phyloP scores from a whole-genome alignment of 164 flowering plant genomes.

The Nymphaea colorata region DNA sequence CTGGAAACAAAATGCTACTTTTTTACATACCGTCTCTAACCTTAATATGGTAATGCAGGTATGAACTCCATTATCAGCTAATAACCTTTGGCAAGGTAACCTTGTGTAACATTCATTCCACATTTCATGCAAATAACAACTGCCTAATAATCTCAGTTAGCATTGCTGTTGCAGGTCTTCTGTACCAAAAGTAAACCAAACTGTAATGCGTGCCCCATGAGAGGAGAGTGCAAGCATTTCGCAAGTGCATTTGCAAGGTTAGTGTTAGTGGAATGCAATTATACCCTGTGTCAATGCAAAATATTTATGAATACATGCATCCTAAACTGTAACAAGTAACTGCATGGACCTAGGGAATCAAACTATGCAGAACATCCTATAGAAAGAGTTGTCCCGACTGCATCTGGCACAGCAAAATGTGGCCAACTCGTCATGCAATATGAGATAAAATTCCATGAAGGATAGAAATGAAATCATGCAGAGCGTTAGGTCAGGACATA shows the following conservation, averaged over 20 bases:
- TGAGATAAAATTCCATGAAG: too few relatives aligned
- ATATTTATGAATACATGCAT: background rate
- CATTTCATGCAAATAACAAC: too few relatives aligned
- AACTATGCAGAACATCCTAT: too few relatives aligned
- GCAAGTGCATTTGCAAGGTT: slow-evolving; percentile 84
- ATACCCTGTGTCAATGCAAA: background rate
- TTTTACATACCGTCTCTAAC: background rate
- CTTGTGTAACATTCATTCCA: background rate
- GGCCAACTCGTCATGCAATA: too few relatives aligned
- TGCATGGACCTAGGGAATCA: too few relatives aligned
- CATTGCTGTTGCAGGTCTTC: slow-evolving; percentile 42
- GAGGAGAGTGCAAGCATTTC: slow-evolving; percentile 75
- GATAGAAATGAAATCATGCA: too few relatives aligned
- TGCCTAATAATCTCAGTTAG: background rate
- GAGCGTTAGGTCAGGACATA: too few relatives aligned
- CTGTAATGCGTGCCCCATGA: slow-evolving; percentile 83
- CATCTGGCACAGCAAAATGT: too few relatives aligned
- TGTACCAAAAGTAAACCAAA: slow-evolving; percentile 82
- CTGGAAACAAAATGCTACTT: too few relatives aligned
- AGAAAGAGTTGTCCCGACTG: too few relatives aligned
- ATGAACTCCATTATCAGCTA: slow-evolving; percentile 84
- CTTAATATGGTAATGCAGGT: slow-evolving; percentile 27
- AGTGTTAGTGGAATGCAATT: slow-evolving; percentile 18
- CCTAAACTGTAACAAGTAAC: too few relatives aligned
- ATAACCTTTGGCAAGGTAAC: slow-evolving; percentile 94